These are phyloP conservation scores for Emergomyces pasteurianus DNA, from an alignment of 2,329 filamentous ascomycete species.

Conservation along the genomic window DNA sequence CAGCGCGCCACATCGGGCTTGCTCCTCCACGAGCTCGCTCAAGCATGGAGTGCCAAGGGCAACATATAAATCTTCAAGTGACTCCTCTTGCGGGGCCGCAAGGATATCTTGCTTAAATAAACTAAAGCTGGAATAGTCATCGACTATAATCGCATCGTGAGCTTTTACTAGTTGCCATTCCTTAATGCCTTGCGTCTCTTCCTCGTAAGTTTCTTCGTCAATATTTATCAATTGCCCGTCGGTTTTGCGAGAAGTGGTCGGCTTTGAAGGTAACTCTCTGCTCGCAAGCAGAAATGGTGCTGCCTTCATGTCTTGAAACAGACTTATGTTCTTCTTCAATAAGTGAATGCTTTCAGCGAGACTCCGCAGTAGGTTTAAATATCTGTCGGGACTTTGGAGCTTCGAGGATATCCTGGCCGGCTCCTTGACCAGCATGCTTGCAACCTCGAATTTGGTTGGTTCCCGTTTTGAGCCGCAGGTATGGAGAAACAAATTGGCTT, in stretches of 20 bases:
- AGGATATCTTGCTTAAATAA: conserved; percentile 77
- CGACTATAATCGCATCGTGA: conserved; percentile 61
- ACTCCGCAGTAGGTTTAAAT: conserved; percentile 68
- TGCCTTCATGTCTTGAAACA: conserved; percentile 64
- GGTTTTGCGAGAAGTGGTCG: conserved; percentile 10
- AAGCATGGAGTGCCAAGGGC: conserved; percentile 67
- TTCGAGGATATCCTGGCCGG: conserved; percentile 70
- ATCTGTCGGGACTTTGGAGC: conserved; percentile 73
- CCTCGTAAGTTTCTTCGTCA: conserved; percentile 40
- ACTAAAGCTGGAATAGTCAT: conserved; percentile 81
- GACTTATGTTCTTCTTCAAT: conserved; percentile 64
- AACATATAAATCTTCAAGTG: conserved; percentile 71
- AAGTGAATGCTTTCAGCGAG: conserved; percentile 59
- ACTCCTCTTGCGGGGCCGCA: conserved; percentile 81
- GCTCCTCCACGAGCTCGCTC: conserved; percentile 65
- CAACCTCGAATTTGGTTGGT: conserved; percentile 76
- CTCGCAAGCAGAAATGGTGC: conserved; percentile 74
- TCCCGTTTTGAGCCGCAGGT: conserved; percentile 85
- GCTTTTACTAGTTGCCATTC: conserved; percentile 69
- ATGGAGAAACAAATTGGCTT: conserved; percentile 79
- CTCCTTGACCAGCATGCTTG: conserved; percentile 68
- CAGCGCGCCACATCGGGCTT: conserved; percentile 57
- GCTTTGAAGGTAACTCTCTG: conserved; percentile 49
- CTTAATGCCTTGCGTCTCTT: conserved; percentile 54
- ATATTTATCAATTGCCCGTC: conserved; percentile 12